phyloP scores from a whole-genome alignment of 225 moss, liverwort and hornwort species.

The Marchantia polymorpha region DNA sequence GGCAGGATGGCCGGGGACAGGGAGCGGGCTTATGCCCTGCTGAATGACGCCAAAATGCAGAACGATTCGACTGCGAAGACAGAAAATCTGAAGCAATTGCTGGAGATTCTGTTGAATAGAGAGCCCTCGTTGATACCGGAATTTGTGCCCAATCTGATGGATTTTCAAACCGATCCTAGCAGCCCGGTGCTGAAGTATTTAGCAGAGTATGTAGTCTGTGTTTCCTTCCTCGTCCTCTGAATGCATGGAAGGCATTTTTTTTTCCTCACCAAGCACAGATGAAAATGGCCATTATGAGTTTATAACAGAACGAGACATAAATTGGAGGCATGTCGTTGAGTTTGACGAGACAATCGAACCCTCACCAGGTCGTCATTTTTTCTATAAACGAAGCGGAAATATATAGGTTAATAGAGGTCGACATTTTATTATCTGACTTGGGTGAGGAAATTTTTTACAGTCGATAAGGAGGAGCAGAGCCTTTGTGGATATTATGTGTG shows the following conservation, averaged over 20 bases:
- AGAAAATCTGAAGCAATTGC: constrained; percentile 75
- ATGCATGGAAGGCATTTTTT: not conserved
- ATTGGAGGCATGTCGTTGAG: not conserved
- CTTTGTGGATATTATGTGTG: not conserved
- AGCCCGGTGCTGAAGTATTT: constrained; percentile 79
- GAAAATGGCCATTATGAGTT: not conserved
- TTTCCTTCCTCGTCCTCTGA: not conserved
- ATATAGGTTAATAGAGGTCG: too few species aligned
- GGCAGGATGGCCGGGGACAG: constrained; percentile 75
- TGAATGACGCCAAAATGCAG: constrained; percentile 75
- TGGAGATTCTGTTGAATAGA: constrained; percentile 76
- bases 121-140: constrained; percentile 78
- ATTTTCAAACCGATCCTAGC: constrained; percentile 80
- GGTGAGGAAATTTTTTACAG: not conserved
- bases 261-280: not conserved
- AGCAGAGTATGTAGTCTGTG: constrained; percentile 67
- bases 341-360: too few species aligned
- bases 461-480: not conserved
- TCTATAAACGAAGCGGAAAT: too few species aligned
- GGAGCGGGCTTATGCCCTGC: constrained; percentile 73
- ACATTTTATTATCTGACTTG: too few species aligned
- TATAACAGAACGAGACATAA: not conserved
- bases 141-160: constrained; percentile 85
- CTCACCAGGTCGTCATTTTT: too few species aligned
- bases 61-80: constrained; percentile 63